Conservation (phyloP, 2,329 filamentous ascomycete genomes). For the Paecilomyces niveus region DNA sequence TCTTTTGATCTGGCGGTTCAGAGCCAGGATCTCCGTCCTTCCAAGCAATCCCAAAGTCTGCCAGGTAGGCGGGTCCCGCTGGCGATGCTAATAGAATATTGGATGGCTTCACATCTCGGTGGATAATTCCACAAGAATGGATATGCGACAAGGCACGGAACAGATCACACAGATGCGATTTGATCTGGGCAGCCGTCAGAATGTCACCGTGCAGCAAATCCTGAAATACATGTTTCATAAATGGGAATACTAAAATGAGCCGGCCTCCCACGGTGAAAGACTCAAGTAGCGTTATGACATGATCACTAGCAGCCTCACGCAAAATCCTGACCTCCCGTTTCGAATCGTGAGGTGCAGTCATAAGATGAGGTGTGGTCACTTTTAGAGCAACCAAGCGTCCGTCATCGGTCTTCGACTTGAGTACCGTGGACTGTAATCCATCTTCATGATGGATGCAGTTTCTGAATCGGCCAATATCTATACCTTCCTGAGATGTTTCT, state of each 20-base stretch:
- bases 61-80: constrained; percentile 66
- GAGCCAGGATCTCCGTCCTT: constrained; percentile 50
- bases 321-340: constrained; percentile 73
- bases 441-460: constrained; percentile 51
- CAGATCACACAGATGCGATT: constrained; percentile 55
- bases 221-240: constrained; percentile 65
- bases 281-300: constrained; percentile 62
- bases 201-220: constrained; percentile 52
- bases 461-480: constrained; percentile 48
- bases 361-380: constrained; percentile 67
- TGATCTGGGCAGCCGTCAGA: constrained; percentile 33
- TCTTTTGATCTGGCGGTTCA: constrained; percentile 63
- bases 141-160: constrained; percentile 65
- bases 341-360: constrained; percentile 76
- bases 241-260: constrained; percentile 79
- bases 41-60: constrained; percentile 93
- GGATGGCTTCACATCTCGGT: constrained; percentile 89
- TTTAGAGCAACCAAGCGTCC: constrained; percentile 64
- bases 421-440: constrained; percentile 79
- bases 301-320: constrained; percentile 48
- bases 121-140: constrained; percentile 71
- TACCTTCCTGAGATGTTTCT: constrained; percentile 22
- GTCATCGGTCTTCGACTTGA: constrained; percentile 51
- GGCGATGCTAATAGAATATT: constrained; percentile 68
- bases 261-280: constrained; percentile 62